Conservation (phyloP, 768 basidiomycete species). For the Agrocybe praecox region DNA sequence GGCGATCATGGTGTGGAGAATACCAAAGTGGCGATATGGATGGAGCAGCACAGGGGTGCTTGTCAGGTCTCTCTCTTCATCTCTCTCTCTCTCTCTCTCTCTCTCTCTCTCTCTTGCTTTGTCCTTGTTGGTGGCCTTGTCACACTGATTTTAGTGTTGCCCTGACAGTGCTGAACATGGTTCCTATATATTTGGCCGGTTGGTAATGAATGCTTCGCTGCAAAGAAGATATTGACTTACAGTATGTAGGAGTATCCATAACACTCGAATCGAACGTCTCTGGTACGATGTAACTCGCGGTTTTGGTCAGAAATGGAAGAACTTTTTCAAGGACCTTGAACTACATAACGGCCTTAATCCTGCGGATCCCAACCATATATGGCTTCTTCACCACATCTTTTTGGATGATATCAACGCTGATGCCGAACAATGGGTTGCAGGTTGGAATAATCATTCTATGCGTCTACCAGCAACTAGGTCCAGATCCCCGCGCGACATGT, state of each 20-base stretch:
- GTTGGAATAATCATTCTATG: conserved; percentile 38
- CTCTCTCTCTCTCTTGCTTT: no score
- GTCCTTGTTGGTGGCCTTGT: no score
- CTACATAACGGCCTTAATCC: conserved; percentile 25
- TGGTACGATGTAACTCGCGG: not conserved
- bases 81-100: no score
- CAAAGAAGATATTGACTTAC: no score
- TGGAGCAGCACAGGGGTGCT: not conserved
- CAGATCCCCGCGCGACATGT: conserved; percentile 29
- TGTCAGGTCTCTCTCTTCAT: no score
- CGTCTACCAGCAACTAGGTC: conserved; percentile 13
- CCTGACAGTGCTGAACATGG: not conserved
- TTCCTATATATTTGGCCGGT: not conserved
- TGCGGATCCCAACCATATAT: conserved; percentile 31
- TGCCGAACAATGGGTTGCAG: conserved; percentile 26
- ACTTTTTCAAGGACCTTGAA: not conserved
- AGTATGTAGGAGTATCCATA: conserved; percentile 9
- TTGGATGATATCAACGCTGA: conserved; percentile 32
- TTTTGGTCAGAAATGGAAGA: not conserved
- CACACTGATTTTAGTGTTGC: no score
- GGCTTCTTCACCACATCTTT: conserved; percentile 42
- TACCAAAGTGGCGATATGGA: not conserved
- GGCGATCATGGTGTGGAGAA: not conserved
- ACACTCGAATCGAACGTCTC: conserved; percentile 1
- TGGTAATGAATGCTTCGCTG: no score